Conservation (phyloP, 2,329 filamentous ascomycete genomes). For the Alternaria sp. region DNA sequence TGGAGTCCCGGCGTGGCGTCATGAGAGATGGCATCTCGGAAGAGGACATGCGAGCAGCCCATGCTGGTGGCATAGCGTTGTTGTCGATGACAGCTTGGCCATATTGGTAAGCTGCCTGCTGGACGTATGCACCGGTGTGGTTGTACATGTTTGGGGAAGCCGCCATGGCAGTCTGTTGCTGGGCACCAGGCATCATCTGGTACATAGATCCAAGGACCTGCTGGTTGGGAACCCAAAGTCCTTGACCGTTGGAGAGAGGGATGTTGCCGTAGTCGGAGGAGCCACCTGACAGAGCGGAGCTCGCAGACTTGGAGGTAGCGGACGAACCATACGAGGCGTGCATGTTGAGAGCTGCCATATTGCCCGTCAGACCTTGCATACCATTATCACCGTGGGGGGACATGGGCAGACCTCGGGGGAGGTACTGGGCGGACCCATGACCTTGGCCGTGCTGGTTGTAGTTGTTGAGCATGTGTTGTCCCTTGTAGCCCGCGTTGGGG, state of each 20-base stretch:
- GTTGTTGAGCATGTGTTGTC: constrained; percentile 38
- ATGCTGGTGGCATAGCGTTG: constrained; percentile 54
- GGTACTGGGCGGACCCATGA: constrained; percentile 41
- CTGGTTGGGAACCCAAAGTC: constrained; percentile 48
- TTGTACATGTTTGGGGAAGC: constrained; percentile 54
- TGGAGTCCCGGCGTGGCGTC: constrained; percentile 59
- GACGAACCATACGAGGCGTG: constrained; percentile 43
- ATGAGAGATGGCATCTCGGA: constrained; percentile 58
- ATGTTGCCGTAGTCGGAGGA: constrained; percentile 46
- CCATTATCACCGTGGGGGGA: constrained; percentile 39
- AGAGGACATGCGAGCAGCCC: constrained; percentile 54
- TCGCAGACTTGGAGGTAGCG: constrained; percentile 40
- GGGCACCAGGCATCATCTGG: constrained; percentile 40
- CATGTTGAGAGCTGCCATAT: constrained; percentile 46
- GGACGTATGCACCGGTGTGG: constrained; percentile 52
- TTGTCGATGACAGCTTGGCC: constrained; percentile 53
- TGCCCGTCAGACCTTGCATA: constrained; percentile 43
- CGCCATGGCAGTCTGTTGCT: constrained; percentile 39
- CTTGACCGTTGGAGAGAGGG: constrained; percentile 44
- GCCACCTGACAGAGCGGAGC: constrained; percentile 38
- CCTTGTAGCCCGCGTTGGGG: constrained; percentile 37
- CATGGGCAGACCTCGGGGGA: constrained; percentile 45
- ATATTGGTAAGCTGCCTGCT: constrained; percentile 53
- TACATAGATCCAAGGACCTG: constrained; percentile 44
- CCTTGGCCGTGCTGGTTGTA: constrained; percentile 38